Evolutionary conservation across 2,329 filamentous ascomycete genomes (phyloP).

Genomic region (Diaporthe ampelina): DNA sequence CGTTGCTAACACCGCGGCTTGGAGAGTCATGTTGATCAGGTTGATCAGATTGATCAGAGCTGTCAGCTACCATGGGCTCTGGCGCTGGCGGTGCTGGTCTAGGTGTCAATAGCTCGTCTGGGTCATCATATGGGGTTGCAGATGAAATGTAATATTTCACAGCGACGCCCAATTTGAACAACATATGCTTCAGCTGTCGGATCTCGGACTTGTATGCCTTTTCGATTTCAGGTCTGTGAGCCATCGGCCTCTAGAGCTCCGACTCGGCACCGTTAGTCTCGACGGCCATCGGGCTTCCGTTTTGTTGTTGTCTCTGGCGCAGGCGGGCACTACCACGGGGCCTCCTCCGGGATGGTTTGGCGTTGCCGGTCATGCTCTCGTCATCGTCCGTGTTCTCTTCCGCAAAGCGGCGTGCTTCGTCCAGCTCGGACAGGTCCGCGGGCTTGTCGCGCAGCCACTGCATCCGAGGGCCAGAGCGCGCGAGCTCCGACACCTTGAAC

Average conservation of each 20-base stretch:
- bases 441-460: slow-evolving; percentile 94
- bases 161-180: background rate
- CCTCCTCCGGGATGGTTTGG: slow-evolving; percentile 59
- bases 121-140: background rate
- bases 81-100: background rate
- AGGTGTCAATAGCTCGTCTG: background rate
- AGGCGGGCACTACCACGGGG: slow-evolving; percentile 58
- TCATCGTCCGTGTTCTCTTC: slow-evolving; percentile 71
- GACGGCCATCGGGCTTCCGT: slow-evolving; percentile 69
- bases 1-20: background rate
- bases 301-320: slow-evolving; percentile 61
- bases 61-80: background rate
- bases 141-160: no score
- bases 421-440: slow-evolving; percentile 82
- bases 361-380: slow-evolving; percentile 60
- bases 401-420: slow-evolving; percentile 76
- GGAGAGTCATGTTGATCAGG: no score
- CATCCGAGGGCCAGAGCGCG: slow-evolving; percentile 93
- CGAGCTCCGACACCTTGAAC: slow-evolving; percentile 92
- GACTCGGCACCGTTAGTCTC: slow-evolving; percentile 71
- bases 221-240: background rate
- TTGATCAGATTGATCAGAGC: no score
- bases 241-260: slow-evolving; percentile 58
- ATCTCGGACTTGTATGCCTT: background rate
- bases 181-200: background rate